These are phyloP conservation scores for Paramicrosporidium saccamoebae DNA, from an alignment of 371 early-diverging fungal species.

Conservation along the genomic window DNA sequence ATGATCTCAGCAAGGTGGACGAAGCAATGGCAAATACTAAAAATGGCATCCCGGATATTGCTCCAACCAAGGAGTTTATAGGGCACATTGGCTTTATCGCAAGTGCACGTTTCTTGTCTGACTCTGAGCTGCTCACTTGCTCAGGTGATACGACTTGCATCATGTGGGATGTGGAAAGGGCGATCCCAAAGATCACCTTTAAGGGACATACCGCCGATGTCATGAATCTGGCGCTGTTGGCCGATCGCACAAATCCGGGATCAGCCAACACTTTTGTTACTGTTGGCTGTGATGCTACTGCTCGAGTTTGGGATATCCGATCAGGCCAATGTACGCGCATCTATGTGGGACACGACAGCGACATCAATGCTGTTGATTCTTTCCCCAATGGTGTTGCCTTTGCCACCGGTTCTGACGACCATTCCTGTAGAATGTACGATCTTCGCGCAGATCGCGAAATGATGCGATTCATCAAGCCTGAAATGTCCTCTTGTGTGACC, in stretches of 20 bases:
- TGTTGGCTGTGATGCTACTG: slow-evolving; percentile 84
- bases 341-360: slow-evolving; percentile 79
- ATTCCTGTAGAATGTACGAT: slow-evolving; percentile 79
- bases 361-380: slow-evolving; percentile 92
- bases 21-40: too few relatives aligned
- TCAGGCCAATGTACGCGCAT: slow-evolving; percentile 76
- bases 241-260: too few relatives aligned
- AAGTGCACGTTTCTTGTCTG: slow-evolving; percentile 75
- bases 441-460: slow-evolving; percentile 82
- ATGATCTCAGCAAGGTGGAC: slow-evolving; percentile 67
- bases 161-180: slow-evolving; percentile 93
- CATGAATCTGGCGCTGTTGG: slow-evolving; percentile 56
- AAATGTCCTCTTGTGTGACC: slow-evolving; percentile 77
- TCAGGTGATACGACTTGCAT: slow-evolving; percentile 94
- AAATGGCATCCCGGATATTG: too few relatives aligned
- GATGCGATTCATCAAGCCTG: slow-evolving; percentile 71
- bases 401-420: slow-evolving; percentile 87
- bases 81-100: slow-evolving; percentile 87
- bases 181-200: slow-evolving; percentile 68
- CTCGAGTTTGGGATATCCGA: slow-evolving; percentile 92
- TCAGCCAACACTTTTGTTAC: slow-evolving; percentile 84
- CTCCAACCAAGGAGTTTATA: slow-evolving; percentile 63
- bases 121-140: slow-evolving; percentile 66
- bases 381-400: slow-evolving; percentile 89
- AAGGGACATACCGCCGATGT: slow-evolving; percentile 92